Evolutionary conservation across 73 alveolate species (phyloP).

Genomic region (Paramecium primaurelia): DNA sequence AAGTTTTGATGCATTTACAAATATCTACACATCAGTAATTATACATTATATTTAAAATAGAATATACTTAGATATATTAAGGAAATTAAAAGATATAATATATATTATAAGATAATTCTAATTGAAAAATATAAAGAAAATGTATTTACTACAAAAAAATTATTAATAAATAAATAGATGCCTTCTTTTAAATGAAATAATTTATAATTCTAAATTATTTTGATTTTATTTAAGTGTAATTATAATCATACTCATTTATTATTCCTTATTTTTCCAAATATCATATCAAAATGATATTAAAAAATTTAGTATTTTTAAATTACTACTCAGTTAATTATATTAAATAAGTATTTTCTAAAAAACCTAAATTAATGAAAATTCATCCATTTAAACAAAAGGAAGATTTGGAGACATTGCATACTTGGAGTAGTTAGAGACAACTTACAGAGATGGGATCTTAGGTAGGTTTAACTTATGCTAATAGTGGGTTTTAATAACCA

Average conservation of each 20-base stretch:
- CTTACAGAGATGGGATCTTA: slow-evolving; percentile 13
- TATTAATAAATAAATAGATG: no score
- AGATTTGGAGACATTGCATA: background rate
- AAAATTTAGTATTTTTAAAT: background rate
- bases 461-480: background rate
- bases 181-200: background rate
- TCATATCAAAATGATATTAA: background rate
- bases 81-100: no score
- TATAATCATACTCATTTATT: background rate
- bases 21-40: no score
- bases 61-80: no score
- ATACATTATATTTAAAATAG: no score
- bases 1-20: no score
- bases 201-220: no score
- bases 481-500: background rate
- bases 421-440: background rate
- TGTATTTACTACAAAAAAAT: background rate
- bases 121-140: no score
- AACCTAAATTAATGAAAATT: background rate
- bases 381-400: slow-evolving; percentile 7
- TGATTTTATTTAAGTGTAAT: background rate
- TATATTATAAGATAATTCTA: no score
- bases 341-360: background rate
- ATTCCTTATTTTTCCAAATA: background rate
- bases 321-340: background rate